A percentile compares a stretch with the other conserved stretches of the same genome.
Conservation (phyloP, 2,329 filamentous ascomycete species). For the Coleophoma crateriformis region DNA sequence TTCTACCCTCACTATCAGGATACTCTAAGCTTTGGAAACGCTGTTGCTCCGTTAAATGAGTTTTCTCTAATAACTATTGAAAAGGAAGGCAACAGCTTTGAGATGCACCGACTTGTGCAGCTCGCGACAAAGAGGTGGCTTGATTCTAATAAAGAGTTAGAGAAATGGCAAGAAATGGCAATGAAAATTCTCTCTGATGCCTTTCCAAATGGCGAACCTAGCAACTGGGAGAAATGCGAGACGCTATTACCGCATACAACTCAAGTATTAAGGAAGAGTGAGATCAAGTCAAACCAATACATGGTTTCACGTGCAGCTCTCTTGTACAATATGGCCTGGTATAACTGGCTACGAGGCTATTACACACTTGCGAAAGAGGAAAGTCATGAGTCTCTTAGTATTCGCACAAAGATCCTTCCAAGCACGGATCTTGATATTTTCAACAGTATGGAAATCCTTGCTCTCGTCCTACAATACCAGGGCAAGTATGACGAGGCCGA, state of each 20-base stretch:
- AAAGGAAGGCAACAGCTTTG: conserved; percentile 8
- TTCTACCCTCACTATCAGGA: not conserved
- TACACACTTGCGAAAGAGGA: conserved; percentile 1
- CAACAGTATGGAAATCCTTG: no score
- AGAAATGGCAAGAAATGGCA: conserved; percentile 9
- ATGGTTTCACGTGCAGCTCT: conserved; percentile 12
- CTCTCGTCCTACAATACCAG: no score
- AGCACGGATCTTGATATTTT: no score
- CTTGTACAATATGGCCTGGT: conserved; percentile 19
- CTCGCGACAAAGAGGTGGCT: conserved; percentile 17
- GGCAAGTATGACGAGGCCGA: no score
- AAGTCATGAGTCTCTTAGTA: conserved; percentile 2
- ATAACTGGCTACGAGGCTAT: conserved; percentile 7
- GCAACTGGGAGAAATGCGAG: conserved; percentile 28
- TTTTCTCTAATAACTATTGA: conserved; percentile 30
- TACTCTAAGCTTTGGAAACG: conserved; percentile 22
- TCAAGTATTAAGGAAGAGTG: conserved; percentile 3
- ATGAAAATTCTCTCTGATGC: conserved; percentile 9
- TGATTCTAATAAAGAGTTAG: conserved; percentile 1
- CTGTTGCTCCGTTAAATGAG: conserved; percentile 28
- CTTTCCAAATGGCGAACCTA: conserved; percentile 16
- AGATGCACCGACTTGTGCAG: conserved; percentile 15
- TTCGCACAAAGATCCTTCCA: not conserved
- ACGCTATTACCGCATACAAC: conserved; percentile 25
- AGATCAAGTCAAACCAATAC: conserved; percentile 6